Evolutionary conservation across 2,329 filamentous ascomycete genomes (phyloP).

Genomic region (Lachnellula subtilissima): DNA sequence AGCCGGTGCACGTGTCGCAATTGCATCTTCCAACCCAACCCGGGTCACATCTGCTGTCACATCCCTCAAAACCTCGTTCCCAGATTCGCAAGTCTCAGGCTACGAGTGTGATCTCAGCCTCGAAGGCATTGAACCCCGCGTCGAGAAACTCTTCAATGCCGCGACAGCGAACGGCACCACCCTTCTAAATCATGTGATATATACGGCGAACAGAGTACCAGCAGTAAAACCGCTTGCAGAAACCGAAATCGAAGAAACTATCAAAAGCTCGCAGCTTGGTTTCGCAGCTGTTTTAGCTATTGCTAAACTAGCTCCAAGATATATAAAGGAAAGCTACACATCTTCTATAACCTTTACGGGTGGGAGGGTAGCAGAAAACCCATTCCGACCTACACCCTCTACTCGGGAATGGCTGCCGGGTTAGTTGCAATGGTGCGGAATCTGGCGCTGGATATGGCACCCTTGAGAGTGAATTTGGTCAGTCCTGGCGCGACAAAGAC

Average conservation of each 20-base stretch:
- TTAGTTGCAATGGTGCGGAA: slow-evolving; percentile 47
- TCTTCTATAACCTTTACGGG: slow-evolving; percentile 19
- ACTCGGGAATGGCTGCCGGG: slow-evolving; percentile 44
- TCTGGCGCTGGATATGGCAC: slow-evolving; percentile 57
- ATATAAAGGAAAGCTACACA: slow-evolving; percentile 1
- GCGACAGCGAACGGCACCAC: not conserved
- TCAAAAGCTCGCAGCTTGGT: not conserved
- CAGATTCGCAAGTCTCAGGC: slow-evolving; percentile 9
- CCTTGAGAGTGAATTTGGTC: slow-evolving; percentile 58
- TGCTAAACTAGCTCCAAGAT: slow-evolving; percentile 12
- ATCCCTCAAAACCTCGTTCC: slow-evolving; percentile 4
- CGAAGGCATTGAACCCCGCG: slow-evolving; percentile 30
- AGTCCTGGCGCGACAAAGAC: slow-evolving; percentile 50
- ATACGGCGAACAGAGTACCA: slow-evolving; percentile 8
- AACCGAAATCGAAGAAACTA: not conserved
- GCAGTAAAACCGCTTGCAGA: slow-evolving; percentile 1
- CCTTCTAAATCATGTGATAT: slow-evolving; percentile 19
- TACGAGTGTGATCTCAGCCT: slow-evolving; percentile 7
- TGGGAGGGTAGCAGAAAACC: slow-evolving; percentile 13
- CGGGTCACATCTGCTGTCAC: slow-evolving; percentile 44
- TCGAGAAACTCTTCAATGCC: slow-evolving; percentile 37
- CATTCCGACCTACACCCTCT: slow-evolving; percentile 38
- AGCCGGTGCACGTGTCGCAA: slow-evolving; percentile 50
- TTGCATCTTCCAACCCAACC: slow-evolving; percentile 31
- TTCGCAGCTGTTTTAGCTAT: slow-evolving; percentile 5